Percentiles rank a stretch among this genome's conserved stretches.
phyloP scores from a whole-genome alignment of 306 rosid genomes.

The Trifolium fragiferum region DNA sequence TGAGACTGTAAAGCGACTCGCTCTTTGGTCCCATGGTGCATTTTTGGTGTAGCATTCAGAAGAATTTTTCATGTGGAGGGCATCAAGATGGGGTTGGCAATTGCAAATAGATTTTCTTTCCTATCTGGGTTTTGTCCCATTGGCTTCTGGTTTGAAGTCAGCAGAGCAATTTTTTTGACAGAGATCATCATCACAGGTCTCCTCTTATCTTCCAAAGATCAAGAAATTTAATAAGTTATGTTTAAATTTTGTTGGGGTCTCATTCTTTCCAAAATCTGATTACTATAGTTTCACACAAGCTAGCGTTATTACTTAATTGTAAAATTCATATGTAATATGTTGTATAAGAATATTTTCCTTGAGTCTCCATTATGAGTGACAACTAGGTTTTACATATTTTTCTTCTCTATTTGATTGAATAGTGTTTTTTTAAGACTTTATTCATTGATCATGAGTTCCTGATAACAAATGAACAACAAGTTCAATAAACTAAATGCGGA shows the following conservation, averaged over 20 bases:
- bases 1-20: constrained; percentile 34
- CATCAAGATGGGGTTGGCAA: constrained; percentile 42
- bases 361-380: constrained; percentile 17
- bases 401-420: background rate
- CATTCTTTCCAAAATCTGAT: constrained; percentile 23
- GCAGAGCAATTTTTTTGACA: constrained; percentile 44
- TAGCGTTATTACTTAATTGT: constrained; percentile 14
- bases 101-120: constrained; percentile 33
- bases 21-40: constrained; percentile 31
- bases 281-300: constrained; percentile 33
- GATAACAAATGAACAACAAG: too few relatives aligned
- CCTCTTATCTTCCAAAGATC: constrained; percentile 27
- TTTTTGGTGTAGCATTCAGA: constrained; percentile 46
- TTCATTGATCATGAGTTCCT: too few relatives aligned
- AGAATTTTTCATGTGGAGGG: constrained; percentile 42
- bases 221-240: constrained; percentile 43
- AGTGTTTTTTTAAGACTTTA: too few relatives aligned
- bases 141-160: constrained; percentile 38
- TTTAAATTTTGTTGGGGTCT: constrained; percentile 42
- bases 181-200: constrained; percentile 38
- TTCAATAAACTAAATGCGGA: too few relatives aligned
- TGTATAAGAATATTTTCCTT: constrained; percentile 7
- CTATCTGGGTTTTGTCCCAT: constrained; percentile 26
- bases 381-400: constrained; percentile 8
- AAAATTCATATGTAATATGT: constrained; percentile 39